Percentiles rank a stretch among this genome's conserved stretches.
These are phyloP conservation scores for Calvatia gigantea DNA, from an alignment of 768 basidiomycete species.

Conservation along the genomic window DNA sequence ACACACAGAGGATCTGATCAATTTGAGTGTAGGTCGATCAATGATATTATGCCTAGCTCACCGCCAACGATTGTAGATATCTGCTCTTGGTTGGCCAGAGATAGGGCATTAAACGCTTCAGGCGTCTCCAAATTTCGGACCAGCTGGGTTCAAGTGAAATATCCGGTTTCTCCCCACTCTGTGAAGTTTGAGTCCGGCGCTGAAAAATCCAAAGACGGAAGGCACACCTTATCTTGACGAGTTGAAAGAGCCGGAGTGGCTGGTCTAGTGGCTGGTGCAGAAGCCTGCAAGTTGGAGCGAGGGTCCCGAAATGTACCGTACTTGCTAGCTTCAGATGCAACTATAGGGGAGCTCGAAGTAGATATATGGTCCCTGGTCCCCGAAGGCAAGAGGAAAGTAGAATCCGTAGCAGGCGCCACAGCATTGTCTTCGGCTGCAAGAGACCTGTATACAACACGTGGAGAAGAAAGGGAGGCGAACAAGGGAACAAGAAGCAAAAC, in stretches of 20 bases:
- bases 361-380: slow-evolving; percentile 42
- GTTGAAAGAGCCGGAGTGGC: slow-evolving; percentile 45
- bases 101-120: slow-evolving; percentile 69
- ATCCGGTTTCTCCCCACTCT: slow-evolving; percentile 46
- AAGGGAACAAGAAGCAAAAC: slow-evolving; percentile 59
- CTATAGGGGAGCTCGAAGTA: slow-evolving; percentile 45
- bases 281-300: slow-evolving; percentile 47
- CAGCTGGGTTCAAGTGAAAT: slow-evolving; percentile 64
- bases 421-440: slow-evolving; percentile 38
- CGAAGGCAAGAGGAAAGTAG: slow-evolving; percentile 54
- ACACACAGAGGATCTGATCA: slow-evolving; percentile 57
- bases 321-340: slow-evolving; percentile 43
- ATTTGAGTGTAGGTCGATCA: slow-evolving; percentile 5
- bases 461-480: slow-evolving; percentile 56
- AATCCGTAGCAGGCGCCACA: slow-evolving; percentile 37
- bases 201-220: background rate
- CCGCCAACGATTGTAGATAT: slow-evolving; percentile 67
- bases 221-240: slow-evolving; percentile 35
- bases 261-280: slow-evolving; percentile 52
- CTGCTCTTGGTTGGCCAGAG: slow-evolving; percentile 76
- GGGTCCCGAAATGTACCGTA: slow-evolving; percentile 71
- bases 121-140: slow-evolving; percentile 62
- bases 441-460: slow-evolving; percentile 62
- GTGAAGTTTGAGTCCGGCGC: slow-evolving; percentile 11
- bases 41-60: slow-evolving; percentile 27